A percentile compares a stretch with the other conserved stretches of the same genome.
phyloP scores from a whole-genome alignment of 2,329 filamentous ascomycete genomes.

The Botrytis aclada region DNA sequence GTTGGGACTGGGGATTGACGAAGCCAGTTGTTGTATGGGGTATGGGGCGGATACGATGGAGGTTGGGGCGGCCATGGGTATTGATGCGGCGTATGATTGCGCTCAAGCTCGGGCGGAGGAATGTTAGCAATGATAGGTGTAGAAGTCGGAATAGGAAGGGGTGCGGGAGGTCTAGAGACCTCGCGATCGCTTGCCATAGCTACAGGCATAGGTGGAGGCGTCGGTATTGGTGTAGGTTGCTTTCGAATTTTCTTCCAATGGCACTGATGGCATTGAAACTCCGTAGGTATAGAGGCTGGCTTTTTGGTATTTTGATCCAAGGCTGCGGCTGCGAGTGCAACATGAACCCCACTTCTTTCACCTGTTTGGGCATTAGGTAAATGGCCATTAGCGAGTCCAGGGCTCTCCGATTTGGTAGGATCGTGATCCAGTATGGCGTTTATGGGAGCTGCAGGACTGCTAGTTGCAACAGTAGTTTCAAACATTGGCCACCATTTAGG shows the following conservation, averaged over 20 bases:
- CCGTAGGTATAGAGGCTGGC: constrained; percentile 38
- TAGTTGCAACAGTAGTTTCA: constrained; percentile 1
- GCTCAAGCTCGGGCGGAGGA: constrained; percentile 35
- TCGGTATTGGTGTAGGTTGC: constrained; percentile 28
- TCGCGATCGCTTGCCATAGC: neutral
- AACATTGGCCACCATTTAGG: constrained; percentile 63
- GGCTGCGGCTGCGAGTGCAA: constrained; percentile 37
- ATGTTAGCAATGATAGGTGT: constrained; percentile 23
- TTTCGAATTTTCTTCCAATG: constrained; percentile 48
- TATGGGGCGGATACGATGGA: constrained; percentile 41
- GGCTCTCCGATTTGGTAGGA: constrained; percentile 2
- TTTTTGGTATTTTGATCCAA: constrained; percentile 33
- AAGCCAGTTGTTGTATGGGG: constrained; percentile 49
- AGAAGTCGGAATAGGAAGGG: constrained; percentile 32
- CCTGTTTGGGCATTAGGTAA: constrained; percentile 19
- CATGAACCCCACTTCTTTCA: constrained; percentile 28
- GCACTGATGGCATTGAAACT: constrained; percentile 75
- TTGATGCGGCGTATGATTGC: constrained; percentile 24
- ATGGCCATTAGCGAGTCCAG: constrained; percentile 21
- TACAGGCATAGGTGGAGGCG: constrained; percentile 19
- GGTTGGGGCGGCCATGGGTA: constrained; percentile 39
- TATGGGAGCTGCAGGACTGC: neutral
- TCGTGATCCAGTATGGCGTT: neutral
- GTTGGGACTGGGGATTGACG: constrained; percentile 50
- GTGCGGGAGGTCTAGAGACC: constrained; percentile 5